Conservation (phyloP, 495 filamentous ascomycete genomes). For the Podospora pseudoanserina region DNA sequence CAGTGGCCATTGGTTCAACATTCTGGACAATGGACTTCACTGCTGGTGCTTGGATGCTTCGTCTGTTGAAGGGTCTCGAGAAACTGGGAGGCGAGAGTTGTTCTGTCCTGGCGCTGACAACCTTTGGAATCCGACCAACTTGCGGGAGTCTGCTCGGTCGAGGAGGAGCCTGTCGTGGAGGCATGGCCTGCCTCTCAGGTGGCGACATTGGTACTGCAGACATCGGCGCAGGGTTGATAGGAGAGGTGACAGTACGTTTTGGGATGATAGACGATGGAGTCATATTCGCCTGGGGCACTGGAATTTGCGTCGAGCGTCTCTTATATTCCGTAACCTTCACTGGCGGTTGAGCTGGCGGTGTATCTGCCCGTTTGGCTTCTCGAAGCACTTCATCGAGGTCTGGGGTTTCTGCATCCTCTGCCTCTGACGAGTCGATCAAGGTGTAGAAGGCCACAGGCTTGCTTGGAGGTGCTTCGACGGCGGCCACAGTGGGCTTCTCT, state of each 20-base stretch:
- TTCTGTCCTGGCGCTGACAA: slow-evolving; percentile 71
- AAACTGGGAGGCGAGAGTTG: slow-evolving; percentile 75
- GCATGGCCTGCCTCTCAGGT: neutral
- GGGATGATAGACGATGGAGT: neutral
- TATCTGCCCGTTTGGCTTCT: slow-evolving; percentile 44
- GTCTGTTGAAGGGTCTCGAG: slow-evolving; percentile 61
- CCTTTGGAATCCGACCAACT: slow-evolving; percentile 85
- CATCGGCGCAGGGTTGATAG: neutral
- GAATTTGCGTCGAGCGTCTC: slow-evolving; percentile 10
- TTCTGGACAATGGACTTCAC: slow-evolving; percentile 24
- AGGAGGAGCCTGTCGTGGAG: slow-evolving; percentile 16
- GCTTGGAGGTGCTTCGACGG: slow-evolving; percentile 39
- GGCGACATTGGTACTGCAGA: neutral
- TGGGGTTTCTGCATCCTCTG: slow-evolving; percentile 54
- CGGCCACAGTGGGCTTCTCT: slow-evolving; percentile 39
- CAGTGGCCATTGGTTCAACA: slow-evolving; percentile 45
- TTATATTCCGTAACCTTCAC: neutral
- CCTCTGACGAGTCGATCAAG: slow-evolving; percentile 69
- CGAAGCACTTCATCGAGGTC: slow-evolving; percentile 66
- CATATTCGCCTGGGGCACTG: neutral
- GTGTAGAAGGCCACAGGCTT: slow-evolving; percentile 73
- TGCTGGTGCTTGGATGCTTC: slow-evolving; percentile 27
- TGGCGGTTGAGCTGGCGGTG: slow-evolving; percentile 10
- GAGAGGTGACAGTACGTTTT: neutral
- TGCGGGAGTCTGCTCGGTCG: slow-evolving; percentile 60